Base-by-base conservation (phyloP, 768 basidiomycete species). In the Cystobasidium onofrii region DNA sequence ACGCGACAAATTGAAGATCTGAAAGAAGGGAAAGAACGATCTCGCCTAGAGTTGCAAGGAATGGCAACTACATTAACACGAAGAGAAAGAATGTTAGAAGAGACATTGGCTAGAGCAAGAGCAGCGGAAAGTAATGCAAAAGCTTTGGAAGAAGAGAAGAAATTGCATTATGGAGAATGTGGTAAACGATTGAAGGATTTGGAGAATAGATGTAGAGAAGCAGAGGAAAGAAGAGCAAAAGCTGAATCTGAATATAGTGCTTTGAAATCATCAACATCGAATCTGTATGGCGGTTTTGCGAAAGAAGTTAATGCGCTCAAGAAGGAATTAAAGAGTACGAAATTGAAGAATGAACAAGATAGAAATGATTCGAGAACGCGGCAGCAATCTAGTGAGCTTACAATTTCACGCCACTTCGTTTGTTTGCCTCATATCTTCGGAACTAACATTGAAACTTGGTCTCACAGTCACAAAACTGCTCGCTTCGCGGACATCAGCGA, bases 171-270 rank as follows among this genome's bases (percentile, higher is more conserved):
- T 27, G 27, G 50, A 10, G 69, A 71, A 27, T 71, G 69, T 34
- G 31, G 15, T 27, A 55, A 44, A 20, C 23, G 39, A 20, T 12
- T 60, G 25, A 71, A 60, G 25, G 69, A 71, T 44, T 27, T 57
- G n/a, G 69, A 71, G 33, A 36, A 36, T 13, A 52, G 69, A 39
- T 57, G 33, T 23, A 55, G 31, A 31, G 69, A 71, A 44, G 69
- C 69, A n/a, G 69, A 71, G 25, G 69, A 71, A 29, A 55, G 54
- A 36, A 71, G 44, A 25, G 55, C 34, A 23, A 55, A 44, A 34
- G 69, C 69, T 36, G 69, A 71, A 44, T 36, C 36, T 36, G 69
- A 71, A 55, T 71, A 71, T 44, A 29, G 61, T n/a, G 69, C 69
- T 1, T 36, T 71, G 17, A 71, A 43, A 61, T 34, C 50, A 4